Evolutionary conservation across 768 basidiomycete genomes (phyloP).

Genomic region (Hericium alpestre): DNA sequence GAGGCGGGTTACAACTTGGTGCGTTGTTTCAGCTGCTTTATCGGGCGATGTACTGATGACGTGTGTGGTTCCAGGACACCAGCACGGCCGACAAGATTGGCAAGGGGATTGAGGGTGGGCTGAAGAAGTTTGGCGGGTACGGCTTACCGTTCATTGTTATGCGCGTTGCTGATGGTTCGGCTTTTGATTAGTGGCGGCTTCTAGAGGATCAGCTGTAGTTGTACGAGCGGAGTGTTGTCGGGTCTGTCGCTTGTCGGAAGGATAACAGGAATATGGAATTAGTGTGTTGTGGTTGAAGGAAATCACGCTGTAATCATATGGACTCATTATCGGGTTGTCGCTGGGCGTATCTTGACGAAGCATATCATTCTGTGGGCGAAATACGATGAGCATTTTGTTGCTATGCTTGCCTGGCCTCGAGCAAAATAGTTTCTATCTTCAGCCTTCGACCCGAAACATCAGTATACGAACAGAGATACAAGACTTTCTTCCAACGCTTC

Average conservation of each 20-base stretch:
- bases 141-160: neutral
- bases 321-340: too few species aligned
- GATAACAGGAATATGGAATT: neutral
- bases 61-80: constrained; percentile 17
- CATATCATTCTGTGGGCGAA: too few species aligned
- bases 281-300: neutral
- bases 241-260: neutral
- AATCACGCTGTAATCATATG: neutral
- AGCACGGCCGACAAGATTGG: constrained; percentile 29
- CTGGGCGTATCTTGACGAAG: too few species aligned
- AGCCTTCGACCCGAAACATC: neutral
- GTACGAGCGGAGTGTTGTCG: neutral
- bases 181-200: too few species aligned
- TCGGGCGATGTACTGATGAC: neutral
- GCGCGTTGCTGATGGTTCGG: neutral
- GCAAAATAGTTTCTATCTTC: neutral
- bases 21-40: constrained; percentile 12
- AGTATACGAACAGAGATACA: neutral
- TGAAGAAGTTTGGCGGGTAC: constrained; percentile 12
- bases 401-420: neutral
- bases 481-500: neutral
- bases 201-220: too few species aligned
- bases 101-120: constrained; percentile 18
- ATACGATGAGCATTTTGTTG: too few species aligned
- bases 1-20: constrained; percentile 38